Evolutionary conservation across 106 monocot genomes (phyloP), one percentile per base, ranked within the genome.

Genomic region (Hemerocallis citrina): DNA sequence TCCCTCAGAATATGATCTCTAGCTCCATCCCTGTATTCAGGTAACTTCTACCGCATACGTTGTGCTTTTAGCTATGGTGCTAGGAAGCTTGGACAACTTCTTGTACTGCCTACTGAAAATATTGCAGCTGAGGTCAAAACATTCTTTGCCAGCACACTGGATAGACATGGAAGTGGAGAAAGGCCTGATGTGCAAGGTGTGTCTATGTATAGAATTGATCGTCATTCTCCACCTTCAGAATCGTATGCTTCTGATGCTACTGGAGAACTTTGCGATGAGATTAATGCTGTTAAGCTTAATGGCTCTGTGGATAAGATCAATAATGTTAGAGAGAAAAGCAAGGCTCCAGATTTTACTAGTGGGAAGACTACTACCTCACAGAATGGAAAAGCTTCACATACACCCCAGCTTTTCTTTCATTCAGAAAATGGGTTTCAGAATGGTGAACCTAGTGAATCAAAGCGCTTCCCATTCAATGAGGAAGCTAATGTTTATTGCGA

Each of bases 31-130:
- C n/a, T 54, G 17, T 29, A 5, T 68, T 46, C 70, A 95, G 94
- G 86, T 23, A 95, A 77, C 52, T 83, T 81, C 31, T 78, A 83
- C 62, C 82, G 94, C 7, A 95, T 95, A 48, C 74, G 83, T 24
- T 89, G 83, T 69, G 94, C 94, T 19, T 89, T 89, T 63, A 55
- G 70, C 15, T 89, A 81, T 70, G 94, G 94, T 42, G 94, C 94
- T 68, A 68, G 72, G 42, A 81, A 80, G 59, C 94, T 95, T 59
- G 89, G 71, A 0, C 63, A 31, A 9, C 72, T 95, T 23, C 89
- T 95, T 51, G 35, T 74, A 7, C 66, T 78, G 56, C 74, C 79
- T 52, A 19, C 56, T 66, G 73, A 76, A 65, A 28, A 20, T 29
- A 78, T 89, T 44, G 51, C 61, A 8, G 70, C 48, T 66, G 80